Evolutionary conservation across 2,329 filamentous ascomycete genomes (phyloP), one percentile per base, ranked within the genome.

Genomic region (Ploettnerulaceae sp.): DNA sequence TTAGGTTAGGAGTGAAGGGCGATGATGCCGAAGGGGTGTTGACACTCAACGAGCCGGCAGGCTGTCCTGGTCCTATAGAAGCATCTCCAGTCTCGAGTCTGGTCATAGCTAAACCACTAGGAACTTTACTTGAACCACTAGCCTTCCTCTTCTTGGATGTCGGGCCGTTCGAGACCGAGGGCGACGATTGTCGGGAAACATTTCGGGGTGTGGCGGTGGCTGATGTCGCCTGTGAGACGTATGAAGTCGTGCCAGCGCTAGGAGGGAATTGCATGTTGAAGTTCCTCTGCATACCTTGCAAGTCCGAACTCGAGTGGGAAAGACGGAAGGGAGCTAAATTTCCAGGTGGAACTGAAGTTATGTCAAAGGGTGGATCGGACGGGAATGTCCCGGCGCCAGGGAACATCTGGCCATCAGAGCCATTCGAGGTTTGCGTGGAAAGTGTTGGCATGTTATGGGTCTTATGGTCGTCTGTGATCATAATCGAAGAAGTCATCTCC

Each of bases 381-480:
- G 62, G 42, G 47, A 73, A 75, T 4, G 71, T 62, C 9, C 67
- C 67, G 45, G 68, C 63, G 43, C 67, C 69, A 12, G 71, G 64
- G 15, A 71, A 59, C 49, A 47, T 61, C 55, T 48, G 66, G 55
- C 61, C 40, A 59, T 69, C 58, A 39, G 52, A 51, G 26, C 56
- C 33, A 57, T 49, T 47, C 59, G 65, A 54, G 28, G 57, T 60
- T 53, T 56, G 58, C 18, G 61, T 57, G 17, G 58, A 51, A 31
- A 62, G 53, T 35, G 63, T 42, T 40, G 72, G 67, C 40, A 73
- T 66, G 48, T 68, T 65, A 58, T 88, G 85, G 6, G 89, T 95
- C 70, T 97, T 97, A 71, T 97, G 91, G 61, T 98, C 91, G 64
- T 98, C 91, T 1, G 93, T 97, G 54, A 97, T 96, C 77, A 96